Percentiles rank a stretch among this genome's conserved stretches.
phyloP scores from a whole-genome alignment of 495 filamentous ascomycete species.

The Penicillium desertorum region DNA sequence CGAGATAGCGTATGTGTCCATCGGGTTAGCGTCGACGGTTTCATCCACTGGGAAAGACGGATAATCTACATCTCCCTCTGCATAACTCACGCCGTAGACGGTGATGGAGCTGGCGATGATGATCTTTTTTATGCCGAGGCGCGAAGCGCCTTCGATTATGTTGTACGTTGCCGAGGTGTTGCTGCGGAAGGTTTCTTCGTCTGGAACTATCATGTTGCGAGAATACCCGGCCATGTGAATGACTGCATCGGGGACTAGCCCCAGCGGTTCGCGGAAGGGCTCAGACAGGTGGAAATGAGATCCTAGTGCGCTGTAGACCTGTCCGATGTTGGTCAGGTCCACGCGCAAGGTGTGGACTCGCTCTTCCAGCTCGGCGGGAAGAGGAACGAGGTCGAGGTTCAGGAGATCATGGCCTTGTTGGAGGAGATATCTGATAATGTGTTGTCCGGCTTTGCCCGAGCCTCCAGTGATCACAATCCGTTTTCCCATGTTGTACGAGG shows the following conservation, averaged over 20 bases:
- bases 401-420: conserved; percentile 53
- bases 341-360: conserved; percentile 56
- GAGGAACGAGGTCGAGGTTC: conserved; percentile 53
- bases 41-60: conserved; percentile 57
- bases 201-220: conserved; percentile 60
- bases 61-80: conserved; percentile 56
- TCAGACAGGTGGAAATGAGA: conserved; percentile 55
- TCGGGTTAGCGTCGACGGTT: conserved; percentile 52
- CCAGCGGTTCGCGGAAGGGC: conserved; percentile 41
- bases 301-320: conserved; percentile 59
- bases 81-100: conserved; percentile 59
- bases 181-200: conserved; percentile 56
- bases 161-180: conserved; percentile 58
- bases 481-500: conserved; percentile 28
- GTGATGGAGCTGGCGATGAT: conserved; percentile 58
- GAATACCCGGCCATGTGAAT: conserved; percentile 63
- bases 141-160: conserved; percentile 60
- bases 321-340: conserved; percentile 57
- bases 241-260: conserved; percentile 54
- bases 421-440: conserved; percentile 56
- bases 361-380: conserved; percentile 43
- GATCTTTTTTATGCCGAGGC: conserved; percentile 60
- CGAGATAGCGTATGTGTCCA: conserved; percentile 59
- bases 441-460: conserved; percentile 58
- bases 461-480: conserved; percentile 59